These are phyloP conservation scores for Fusarium tanahbumbuense DNA, from an alignment of 2,329 filamentous ascomycete species.

Conservation along the genomic window DNA sequence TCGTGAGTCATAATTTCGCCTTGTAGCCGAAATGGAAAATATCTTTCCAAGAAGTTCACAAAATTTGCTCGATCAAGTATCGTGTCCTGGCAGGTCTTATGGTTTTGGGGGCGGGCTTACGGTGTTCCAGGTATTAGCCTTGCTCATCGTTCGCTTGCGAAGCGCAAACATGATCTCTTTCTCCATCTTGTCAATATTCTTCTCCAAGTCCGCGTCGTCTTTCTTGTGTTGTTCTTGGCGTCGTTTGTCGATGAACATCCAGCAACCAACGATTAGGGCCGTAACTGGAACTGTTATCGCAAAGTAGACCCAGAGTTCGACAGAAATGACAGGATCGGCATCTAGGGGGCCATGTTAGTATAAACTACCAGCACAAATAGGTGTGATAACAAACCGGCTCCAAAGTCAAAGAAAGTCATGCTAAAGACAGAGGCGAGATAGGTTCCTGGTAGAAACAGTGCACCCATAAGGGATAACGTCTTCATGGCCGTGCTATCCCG, in stretches of 20 bases:
- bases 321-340: conserved; percentile 58
- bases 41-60: background rate
- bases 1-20: conserved; percentile 31
- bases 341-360: conserved; percentile 35
- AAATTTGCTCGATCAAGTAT: background rate
- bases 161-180: conserved; percentile 67
- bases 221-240: conserved; percentile 61
- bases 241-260: conserved; percentile 64
- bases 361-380: background rate
- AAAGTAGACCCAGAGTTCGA: conserved; percentile 72
- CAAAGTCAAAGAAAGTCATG: conserved; percentile 76
- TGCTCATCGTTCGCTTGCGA: conserved; percentile 67
- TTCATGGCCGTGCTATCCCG: conserved; percentile 74
- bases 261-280: conserved; percentile 63
- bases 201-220: conserved; percentile 65
- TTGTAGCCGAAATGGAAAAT: conserved; percentile 6
- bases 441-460: conserved; percentile 71
- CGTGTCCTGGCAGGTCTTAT: conserved; percentile 2
- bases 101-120: conserved; percentile 48
- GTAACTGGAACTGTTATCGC: conserved; percentile 70
- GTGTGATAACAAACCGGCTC: conserved; percentile 52
- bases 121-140: conserved; percentile 65
- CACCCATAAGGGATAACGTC: conserved; percentile 71
- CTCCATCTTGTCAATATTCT: conserved; percentile 68
- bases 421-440: conserved; percentile 72